Conservation (phyloP, 371 early-diverging fungal species). For the Mucor lusitanicus region DNA sequence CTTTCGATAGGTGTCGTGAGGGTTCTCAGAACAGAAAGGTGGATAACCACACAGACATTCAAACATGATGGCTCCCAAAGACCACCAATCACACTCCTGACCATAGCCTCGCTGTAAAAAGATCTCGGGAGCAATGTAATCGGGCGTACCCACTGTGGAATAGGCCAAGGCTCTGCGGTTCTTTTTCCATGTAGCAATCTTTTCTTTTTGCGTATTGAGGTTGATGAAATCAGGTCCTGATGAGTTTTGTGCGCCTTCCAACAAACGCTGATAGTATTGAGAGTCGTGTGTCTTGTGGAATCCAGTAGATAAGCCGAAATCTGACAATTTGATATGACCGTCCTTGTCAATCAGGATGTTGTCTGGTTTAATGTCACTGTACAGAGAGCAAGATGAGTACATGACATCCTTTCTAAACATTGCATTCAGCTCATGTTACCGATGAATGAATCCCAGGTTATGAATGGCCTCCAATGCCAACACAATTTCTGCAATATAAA, state of each 20-base stretch:
- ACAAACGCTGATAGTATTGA: constrained; percentile 82
- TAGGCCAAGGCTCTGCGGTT: constrained; percentile 89
- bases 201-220: constrained; percentile 77
- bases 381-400: background rate
- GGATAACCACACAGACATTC: constrained; percentile 97
- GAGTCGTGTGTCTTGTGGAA: constrained; percentile 98
- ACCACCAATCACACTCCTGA: constrained; percentile 99
- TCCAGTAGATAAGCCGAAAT: constrained; percentile 98
- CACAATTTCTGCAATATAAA: constrained; percentile 98
- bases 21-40: constrained; percentile 94
- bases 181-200: constrained; percentile 96
- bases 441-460: constrained; percentile 94
- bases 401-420: background rate
- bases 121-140: constrained; percentile 98
- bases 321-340: constrained; percentile 91
- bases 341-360: constrained; percentile 84
- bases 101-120: constrained; percentile 94
- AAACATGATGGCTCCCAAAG: constrained; percentile 97
- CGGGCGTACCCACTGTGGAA: constrained; percentile 97
- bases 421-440: constrained; percentile 50
- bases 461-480: constrained; percentile 96
- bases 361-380: constrained; percentile 87
- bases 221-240: constrained; percentile 75
- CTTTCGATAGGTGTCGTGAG: constrained; percentile 97
- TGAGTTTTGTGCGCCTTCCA: constrained; percentile 62